Conservation (phyloP, 2,329 filamentous ascomycete species). For the Ceratocystis diversiconidia region DNA sequence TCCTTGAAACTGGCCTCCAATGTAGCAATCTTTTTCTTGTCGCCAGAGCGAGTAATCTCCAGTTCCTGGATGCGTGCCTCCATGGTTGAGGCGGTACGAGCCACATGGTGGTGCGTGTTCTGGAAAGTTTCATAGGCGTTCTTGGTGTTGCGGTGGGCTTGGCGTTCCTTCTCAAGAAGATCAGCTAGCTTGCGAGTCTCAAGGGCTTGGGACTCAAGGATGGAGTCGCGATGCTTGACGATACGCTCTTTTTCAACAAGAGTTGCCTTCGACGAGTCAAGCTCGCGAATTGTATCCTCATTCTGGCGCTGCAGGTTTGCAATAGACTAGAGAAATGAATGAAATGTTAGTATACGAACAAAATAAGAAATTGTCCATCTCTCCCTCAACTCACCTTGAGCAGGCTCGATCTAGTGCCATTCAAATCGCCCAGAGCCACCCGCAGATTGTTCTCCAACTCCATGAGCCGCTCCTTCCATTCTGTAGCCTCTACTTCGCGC, state of each 20-base stretch:
- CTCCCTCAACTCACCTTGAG: conserved; percentile 46
- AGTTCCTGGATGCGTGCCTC: conserved; percentile 76
- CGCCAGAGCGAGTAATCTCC: conserved; percentile 61
- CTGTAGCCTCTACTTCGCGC: conserved; percentile 74
- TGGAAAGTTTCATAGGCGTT: conserved; percentile 78
- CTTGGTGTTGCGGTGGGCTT: conserved; percentile 72
- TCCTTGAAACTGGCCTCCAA: conserved; percentile 74
- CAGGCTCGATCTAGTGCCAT: conserved; percentile 71
- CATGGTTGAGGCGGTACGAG: conserved; percentile 71
- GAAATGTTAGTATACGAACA: neutral
- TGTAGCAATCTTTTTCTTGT: conserved; percentile 59
- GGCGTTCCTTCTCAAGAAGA: conserved; percentile 79
- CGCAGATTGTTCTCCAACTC: conserved; percentile 82
- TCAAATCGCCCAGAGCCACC: conserved; percentile 74
- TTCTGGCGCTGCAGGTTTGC: conserved; percentile 78
- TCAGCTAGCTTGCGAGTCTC: conserved; percentile 76
- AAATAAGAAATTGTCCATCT: neutral
- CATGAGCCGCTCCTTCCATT: conserved; percentile 81
- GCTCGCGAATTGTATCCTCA: conserved; percentile 67
- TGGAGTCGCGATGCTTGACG: conserved; percentile 73
- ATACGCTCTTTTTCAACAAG: conserved; percentile 82
- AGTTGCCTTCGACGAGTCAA: conserved; percentile 62
- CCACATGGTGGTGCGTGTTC: conserved; percentile 73
- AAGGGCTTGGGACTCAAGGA: conserved; percentile 77
- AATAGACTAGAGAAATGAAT: conserved; percentile 44